Evolutionary conservation across 2,329 filamentous ascomycete species (phyloP), one percentile per base, ranked within the genome.

Genomic region (Aureobasidium leucospermi): DNA sequence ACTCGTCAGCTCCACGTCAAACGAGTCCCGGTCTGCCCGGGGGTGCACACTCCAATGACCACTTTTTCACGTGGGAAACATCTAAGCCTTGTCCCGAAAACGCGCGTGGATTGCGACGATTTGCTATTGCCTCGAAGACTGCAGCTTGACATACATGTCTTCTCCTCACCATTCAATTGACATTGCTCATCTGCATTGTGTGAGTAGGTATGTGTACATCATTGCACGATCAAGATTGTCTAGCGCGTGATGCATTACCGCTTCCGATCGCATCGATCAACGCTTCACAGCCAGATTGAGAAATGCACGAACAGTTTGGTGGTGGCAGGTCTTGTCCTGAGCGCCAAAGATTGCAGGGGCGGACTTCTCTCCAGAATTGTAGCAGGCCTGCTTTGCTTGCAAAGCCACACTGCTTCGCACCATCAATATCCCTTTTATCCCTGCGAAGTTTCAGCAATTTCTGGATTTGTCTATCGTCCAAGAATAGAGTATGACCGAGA

Each of bases 391-490:
- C 23, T 23, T 23, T 23, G 23, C 23, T 23, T 46, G 52, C 52
- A 56, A 56, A 56, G 52, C 52, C 52, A 56, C 52, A 16, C 52
- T 45, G 52, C 52, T 56, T 56, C 41, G 52, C 41, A 56, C 28
- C 10, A 53, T 8, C 28, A 53, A 55, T 55, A 32, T 55, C 29
- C 13, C 32, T 16, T 11, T 5, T 19, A 29, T 38, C 41, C 41
- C 52, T 56, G 31, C 36, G 52, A 23, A 46, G 52, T 56, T 56
- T 56, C 52, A 46, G 39, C 7, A 56, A 45, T 36, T 29, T 38
- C 13, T 45, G n/a, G 11, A 49, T 16, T 6, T 28, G 16, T 49
- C 10, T 19, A 10, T n/a, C 7, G 13, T 36, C 39, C 41, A 56
- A 56, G 29, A 56, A 56, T 56, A 56, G 52, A 43, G 28, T 15